phyloP scores from a whole-genome alignment of 2,329 filamentous ascomycete species.

The Lachnellula willkommii region DNA sequence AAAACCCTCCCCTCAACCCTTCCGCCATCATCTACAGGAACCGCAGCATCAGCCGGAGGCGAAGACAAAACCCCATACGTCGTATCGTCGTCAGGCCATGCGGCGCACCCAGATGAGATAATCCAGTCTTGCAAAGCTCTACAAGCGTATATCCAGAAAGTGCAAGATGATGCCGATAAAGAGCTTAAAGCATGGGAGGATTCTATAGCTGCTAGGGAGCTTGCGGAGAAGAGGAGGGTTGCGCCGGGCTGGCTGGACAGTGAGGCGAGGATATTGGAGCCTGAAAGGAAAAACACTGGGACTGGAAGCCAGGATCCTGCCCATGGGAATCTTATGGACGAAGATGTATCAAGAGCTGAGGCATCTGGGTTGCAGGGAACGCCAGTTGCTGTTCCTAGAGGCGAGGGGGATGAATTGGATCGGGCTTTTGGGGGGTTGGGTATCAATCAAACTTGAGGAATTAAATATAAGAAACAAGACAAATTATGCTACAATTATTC shows the following conservation, averaged over 20 bases:
- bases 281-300: slow-evolving; percentile 44
- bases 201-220: slow-evolving; percentile 56
- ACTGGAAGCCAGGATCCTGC: slow-evolving; percentile 5
- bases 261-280: slow-evolving; percentile 63
- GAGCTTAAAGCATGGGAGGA: slow-evolving; percentile 68
- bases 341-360: slow-evolving; percentile 28
- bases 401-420: slow-evolving; percentile 48
- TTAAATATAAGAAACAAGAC: not conserved
- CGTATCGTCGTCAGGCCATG: slow-evolving; percentile 69
- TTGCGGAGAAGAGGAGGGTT: slow-evolving; percentile 73
- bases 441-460: slow-evolving; percentile 29
- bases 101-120: slow-evolving; percentile 83
- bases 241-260: slow-evolving; percentile 80
- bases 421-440: slow-evolving; percentile 46
- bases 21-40: slow-evolving; percentile 62
- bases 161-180: slow-evolving; percentile 61
- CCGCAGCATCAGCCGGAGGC: slow-evolving; percentile 35
- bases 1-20: slow-evolving; percentile 82
- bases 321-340: slow-evolving; percentile 29
- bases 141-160: slow-evolving; percentile 65
- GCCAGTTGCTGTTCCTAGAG: slow-evolving; percentile 37
- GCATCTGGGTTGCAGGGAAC: slow-evolving; percentile 25
- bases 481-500: not conserved
- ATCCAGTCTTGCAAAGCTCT: slow-evolving; percentile 74
- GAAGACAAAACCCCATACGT: slow-evolving; percentile 66